These are phyloP conservation scores for Pleurotus salmoneostramineus DNA, from an alignment of 768 basidiomycete species.

Conservation along the genomic window DNA sequence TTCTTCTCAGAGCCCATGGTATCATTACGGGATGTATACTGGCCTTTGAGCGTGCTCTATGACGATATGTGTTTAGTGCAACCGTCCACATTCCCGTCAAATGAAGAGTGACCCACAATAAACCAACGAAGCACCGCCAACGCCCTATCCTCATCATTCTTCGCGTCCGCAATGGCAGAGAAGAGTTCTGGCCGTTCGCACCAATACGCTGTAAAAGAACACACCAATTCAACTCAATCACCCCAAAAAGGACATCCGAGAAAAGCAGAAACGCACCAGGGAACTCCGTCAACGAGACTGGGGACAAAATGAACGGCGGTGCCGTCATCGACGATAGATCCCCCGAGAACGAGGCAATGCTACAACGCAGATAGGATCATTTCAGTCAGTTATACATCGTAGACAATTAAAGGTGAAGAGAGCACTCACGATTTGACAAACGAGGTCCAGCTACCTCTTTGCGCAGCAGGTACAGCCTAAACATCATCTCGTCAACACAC, in stretches of 20 bases:
- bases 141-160: conserved; percentile 67
- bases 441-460: conserved; percentile 83
- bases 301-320: conserved; percentile 89
- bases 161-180: conserved; percentile 77
- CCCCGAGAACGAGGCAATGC: conserved; percentile 83
- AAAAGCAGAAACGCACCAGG: conserved; percentile 52
- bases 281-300: conserved; percentile 88
- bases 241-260: conserved; percentile 6
- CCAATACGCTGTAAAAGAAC: conserved; percentile 88
- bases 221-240: not conserved
- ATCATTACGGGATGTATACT: conserved; percentile 93
- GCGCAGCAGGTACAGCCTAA: conserved; percentile 77
- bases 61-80: not conserved
- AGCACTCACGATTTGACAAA: conserved; percentile 83
- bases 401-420: not conserved
- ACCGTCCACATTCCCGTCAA: not conserved
- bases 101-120: conserved; percentile 55
- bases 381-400: not conserved
- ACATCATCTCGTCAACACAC: conserved; percentile 6
- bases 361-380: conserved; percentile 21
- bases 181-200: conserved; percentile 92
- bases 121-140: conserved; percentile 93
- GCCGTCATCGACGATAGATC: conserved; percentile 84
- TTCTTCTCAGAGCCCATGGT: conserved; percentile 98
- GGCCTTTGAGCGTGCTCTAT: conserved; percentile 89